These are phyloP conservation scores for Candida caryicola DNA, from an alignment of 805 yeast genomes.

Conservation along the genomic window DNA sequence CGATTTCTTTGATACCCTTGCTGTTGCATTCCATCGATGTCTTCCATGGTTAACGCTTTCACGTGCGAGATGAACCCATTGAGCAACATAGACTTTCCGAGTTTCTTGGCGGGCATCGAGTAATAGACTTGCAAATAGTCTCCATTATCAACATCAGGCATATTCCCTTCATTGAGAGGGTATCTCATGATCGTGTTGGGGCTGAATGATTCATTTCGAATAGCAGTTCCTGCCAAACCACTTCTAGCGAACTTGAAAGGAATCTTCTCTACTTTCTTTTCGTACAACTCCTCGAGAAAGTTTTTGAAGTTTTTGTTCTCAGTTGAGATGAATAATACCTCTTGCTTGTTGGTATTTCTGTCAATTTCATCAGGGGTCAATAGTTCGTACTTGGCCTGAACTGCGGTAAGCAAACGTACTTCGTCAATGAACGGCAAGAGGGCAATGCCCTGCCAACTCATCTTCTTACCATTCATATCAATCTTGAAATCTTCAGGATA, in stretches of 20 bases:
- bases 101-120: slow-evolving; percentile 55
- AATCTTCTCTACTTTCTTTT: slow-evolving; percentile 26
- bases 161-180: slow-evolving; percentile 48
- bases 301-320: slow-evolving; percentile 49
- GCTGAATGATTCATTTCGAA: slow-evolving; percentile 32
- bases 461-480: slow-evolving; percentile 93
- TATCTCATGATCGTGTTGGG: slow-evolving; percentile 35
- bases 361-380: slow-evolving; percentile 65
- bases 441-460: slow-evolving; percentile 95
- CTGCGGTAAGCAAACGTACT: slow-evolving; percentile 62
- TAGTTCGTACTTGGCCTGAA: slow-evolving; percentile 57
- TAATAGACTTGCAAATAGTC: slow-evolving; percentile 49
- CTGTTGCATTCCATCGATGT: slow-evolving; percentile 43
- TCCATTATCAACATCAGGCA: slow-evolving; percentile 42
- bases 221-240: slow-evolving; percentile 59
- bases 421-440: slow-evolving; percentile 89
- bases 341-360: slow-evolving; percentile 70
- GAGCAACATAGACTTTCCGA: slow-evolving; percentile 78
- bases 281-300: slow-evolving; percentile 41
- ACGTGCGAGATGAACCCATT: slow-evolving; percentile 71
- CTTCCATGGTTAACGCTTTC: slow-evolving; percentile 63
- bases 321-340: slow-evolving; percentile 65
- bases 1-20: slow-evolving; percentile 30
- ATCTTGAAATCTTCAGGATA: slow-evolving; percentile 85
- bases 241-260: slow-evolving; percentile 48